Conservation (phyloP, 345 rosid species). For the Brassica nigra region DNA sequence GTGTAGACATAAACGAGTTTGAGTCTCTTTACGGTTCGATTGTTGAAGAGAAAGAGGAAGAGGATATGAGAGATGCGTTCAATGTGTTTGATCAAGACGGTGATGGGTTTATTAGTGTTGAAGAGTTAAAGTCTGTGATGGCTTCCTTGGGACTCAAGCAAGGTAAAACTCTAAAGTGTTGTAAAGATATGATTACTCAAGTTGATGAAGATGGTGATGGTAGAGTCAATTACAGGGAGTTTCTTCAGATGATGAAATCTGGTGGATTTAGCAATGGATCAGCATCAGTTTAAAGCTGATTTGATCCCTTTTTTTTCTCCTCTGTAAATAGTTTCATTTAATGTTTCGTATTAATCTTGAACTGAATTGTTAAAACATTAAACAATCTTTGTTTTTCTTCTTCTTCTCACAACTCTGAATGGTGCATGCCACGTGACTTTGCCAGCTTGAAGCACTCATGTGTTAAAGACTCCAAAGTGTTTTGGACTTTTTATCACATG, state of each 20-base stretch:
- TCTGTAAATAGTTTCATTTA: constrained; percentile 9
- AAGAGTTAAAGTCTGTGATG: constrained; percentile 41
- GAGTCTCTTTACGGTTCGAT: constrained; percentile 37
- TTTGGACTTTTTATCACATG: neutral
- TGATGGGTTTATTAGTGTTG: constrained; percentile 44
- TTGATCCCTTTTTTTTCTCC: neutral
- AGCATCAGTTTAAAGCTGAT: neutral
- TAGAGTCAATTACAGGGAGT: constrained; percentile 42
- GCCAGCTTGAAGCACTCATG: neutral
- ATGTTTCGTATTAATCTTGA: constrained; percentile 5
- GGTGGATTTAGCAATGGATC: constrained; percentile 26
- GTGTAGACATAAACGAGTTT: constrained; percentile 45
- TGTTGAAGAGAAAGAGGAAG: constrained; percentile 36
- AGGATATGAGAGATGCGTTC: constrained; percentile 43
- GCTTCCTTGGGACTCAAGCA: constrained; percentile 45
- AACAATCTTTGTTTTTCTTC: neutral
- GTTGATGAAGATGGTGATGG: constrained; percentile 48
- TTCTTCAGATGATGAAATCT: constrained; percentile 43
- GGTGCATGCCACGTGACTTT: neutral
- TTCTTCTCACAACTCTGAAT: neutral
- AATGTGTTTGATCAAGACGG: constrained; percentile 46
- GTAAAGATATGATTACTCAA: constrained; percentile 40
- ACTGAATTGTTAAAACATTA: neutral
- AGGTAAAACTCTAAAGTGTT: constrained; percentile 39
- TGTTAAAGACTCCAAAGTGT: neutral